Evolutionary conservation across 192 early-diverging fungal genomes (phyloP).

Genomic region (Coemansia reversa): DNA sequence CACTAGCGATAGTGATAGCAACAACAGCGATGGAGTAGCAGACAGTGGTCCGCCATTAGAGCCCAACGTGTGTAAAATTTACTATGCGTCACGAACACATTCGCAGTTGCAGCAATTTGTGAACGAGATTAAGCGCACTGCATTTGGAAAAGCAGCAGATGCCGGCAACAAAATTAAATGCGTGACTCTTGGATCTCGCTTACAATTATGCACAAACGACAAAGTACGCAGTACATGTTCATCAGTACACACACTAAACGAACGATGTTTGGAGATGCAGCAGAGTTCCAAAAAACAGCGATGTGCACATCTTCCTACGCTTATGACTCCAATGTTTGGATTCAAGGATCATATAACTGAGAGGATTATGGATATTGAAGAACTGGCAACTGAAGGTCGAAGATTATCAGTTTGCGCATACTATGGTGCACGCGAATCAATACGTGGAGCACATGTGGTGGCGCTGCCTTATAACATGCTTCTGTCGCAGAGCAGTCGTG

Average conservation of each 20-base stretch:
- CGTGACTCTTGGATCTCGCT: slow-evolving; percentile 78
- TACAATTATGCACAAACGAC: slow-evolving; percentile 81
- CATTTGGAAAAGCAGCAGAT: slow-evolving; percentile 37
- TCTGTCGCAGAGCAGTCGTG: slow-evolving; percentile 70
- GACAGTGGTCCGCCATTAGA: slow-evolving; percentile 53
- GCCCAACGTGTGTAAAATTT: slow-evolving; percentile 45
- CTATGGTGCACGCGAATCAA: slow-evolving; percentile 71
- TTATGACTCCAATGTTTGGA: slow-evolving; percentile 56
- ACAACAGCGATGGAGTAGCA: slow-evolving; percentile 31
- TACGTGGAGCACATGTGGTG: slow-evolving; percentile 60
- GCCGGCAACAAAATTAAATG: slow-evolving; percentile 53
- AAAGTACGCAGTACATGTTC: slow-evolving; percentile 34
- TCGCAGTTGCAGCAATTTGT: slow-evolving; percentile 92
- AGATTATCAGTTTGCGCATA: slow-evolving; percentile 71
- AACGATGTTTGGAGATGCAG: slow-evolving; percentile 83
- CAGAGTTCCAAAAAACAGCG: slow-evolving; percentile 23
- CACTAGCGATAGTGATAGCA: slow-evolving; percentile 18
- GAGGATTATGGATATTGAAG: slow-evolving; percentile 79
- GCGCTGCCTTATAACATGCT: slow-evolving; percentile 88
- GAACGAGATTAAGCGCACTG: slow-evolving; percentile 78
- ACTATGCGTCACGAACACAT: slow-evolving; percentile 79
- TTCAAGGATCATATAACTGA: slow-evolving; percentile 60
- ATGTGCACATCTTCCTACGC: slow-evolving; percentile 56
- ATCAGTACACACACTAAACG: slow-evolving; percentile 61
- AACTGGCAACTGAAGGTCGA: slow-evolving; percentile 67